Conservation (phyloP, 495 filamentous ascomycete species). For the Pseudomonodictys pantanalensis region DNA sequence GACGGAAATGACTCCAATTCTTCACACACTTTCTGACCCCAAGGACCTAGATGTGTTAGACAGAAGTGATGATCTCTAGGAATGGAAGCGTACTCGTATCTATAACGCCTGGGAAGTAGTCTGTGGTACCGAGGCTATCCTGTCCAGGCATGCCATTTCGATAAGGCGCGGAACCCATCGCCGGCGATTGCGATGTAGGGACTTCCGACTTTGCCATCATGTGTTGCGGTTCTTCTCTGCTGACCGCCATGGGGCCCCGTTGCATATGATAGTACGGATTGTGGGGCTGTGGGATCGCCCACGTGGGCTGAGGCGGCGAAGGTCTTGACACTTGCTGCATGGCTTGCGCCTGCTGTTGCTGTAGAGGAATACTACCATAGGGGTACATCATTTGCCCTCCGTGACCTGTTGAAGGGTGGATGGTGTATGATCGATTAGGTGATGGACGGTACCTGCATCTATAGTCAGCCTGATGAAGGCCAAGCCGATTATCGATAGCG, state of each 20-base stretch:
- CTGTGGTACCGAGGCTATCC: slow-evolving; percentile 9
- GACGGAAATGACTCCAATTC: slow-evolving; percentile 36
- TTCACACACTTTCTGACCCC: slow-evolving; percentile 36
- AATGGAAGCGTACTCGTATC: slow-evolving; percentile 29
- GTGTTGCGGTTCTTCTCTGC: slow-evolving; percentile 18
- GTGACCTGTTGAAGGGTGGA: slow-evolving; percentile 27
- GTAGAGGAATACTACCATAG: slow-evolving; percentile 28
- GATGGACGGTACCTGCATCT: slow-evolving; percentile 34
- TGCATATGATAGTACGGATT: slow-evolving; percentile 27
- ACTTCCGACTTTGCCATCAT: slow-evolving; percentile 20
- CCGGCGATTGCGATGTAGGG: slow-evolving; percentile 15
- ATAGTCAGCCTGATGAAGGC: slow-evolving; percentile 12
- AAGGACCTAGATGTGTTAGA: slow-evolving; percentile 28
- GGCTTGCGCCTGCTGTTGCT: slow-evolving; percentile 6
- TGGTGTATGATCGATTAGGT: slow-evolving; percentile 32
- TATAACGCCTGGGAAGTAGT: slow-evolving; percentile 32
- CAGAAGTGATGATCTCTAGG: neutral
- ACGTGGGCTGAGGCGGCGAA: slow-evolving; percentile 26
- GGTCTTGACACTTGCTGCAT: slow-evolving; percentile 25
- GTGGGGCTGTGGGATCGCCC: slow-evolving; percentile 29
- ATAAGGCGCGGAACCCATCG: slow-evolving; percentile 14
- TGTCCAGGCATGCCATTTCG: slow-evolving; percentile 15
- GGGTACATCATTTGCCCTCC: slow-evolving; percentile 36
- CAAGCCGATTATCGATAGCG: neutral
- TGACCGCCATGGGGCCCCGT: slow-evolving; percentile 8